These are phyloP conservation scores for Sphagnum magellanicum DNA, from an alignment of 228 moss, liverwort and hornwort genomes.

Conservation along the genomic window DNA sequence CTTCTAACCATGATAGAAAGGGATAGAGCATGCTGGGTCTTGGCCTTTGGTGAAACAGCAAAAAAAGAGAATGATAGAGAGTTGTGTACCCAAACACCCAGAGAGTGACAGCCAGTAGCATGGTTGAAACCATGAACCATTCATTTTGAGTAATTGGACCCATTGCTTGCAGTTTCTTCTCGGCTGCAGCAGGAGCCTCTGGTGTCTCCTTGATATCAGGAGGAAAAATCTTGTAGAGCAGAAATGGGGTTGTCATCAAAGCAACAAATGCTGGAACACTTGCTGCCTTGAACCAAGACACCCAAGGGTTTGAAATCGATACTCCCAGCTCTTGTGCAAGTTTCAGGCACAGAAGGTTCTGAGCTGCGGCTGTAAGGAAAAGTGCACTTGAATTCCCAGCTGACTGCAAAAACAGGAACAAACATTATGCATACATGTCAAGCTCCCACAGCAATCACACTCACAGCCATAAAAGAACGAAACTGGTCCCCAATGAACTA, in stretches of 20 bases:
- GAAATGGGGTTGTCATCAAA: slow-evolving; percentile 71
- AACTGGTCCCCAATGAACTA: too few relatives aligned
- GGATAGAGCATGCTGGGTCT: too few relatives aligned
- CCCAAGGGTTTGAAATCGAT: slow-evolving; percentile 67
- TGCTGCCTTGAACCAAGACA: slow-evolving; percentile 92
- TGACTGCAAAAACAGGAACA: slow-evolving; percentile 27
- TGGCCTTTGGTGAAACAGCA: too few relatives aligned
- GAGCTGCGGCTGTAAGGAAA: slow-evolving; percentile 92
- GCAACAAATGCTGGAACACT: slow-evolving; percentile 75
- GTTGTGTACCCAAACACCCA: slow-evolving; percentile 81
- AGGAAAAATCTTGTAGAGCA: slow-evolving; percentile 87
- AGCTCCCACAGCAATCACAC: too few relatives aligned
- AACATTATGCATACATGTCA: too few relatives aligned
- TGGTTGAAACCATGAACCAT: slow-evolving; percentile 87
- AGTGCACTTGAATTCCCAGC: slow-evolving; percentile 89
- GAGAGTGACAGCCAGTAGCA: slow-evolving; percentile 89
- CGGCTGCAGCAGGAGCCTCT: slow-evolving; percentile 82
- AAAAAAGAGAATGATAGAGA: too few relatives aligned
- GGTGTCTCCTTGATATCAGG: slow-evolving; percentile 88
- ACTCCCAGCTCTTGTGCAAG: slow-evolving; percentile 92
- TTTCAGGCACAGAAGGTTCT: slow-evolving; percentile 92
- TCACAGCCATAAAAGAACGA: too few relatives aligned
- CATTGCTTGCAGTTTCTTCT: slow-evolving; percentile 67
- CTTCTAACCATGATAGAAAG: too few relatives aligned
- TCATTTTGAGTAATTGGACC: slow-evolving; percentile 87